phyloP scores from a whole-genome alignment of 1,284 basidiomycete species.

The Ustilago xerochloae region DNA sequence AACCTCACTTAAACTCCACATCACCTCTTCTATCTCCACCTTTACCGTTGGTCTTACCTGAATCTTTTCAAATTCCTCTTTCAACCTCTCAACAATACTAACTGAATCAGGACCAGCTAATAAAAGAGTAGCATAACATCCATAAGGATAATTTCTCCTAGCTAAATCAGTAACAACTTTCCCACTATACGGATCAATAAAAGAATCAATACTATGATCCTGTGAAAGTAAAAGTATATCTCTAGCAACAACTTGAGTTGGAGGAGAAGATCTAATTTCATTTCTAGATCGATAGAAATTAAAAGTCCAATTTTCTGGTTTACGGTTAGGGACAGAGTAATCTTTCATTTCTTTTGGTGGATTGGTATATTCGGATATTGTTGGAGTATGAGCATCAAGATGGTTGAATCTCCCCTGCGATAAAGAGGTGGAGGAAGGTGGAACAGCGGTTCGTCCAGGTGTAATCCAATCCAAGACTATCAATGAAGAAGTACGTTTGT shows the following conservation, averaged over 20 bases:
- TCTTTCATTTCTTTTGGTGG: neutral
- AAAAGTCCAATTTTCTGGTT: constrained; percentile 89
- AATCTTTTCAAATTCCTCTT: constrained; percentile 72
- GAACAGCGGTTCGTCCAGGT: constrained; percentile 49
- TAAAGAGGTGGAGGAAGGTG: neutral
- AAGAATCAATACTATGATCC: constrained; percentile 6
- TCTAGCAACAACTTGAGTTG: constrained; percentile 75
- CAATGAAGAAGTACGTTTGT: constrained; percentile 42
- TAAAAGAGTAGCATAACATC: constrained; percentile 84
- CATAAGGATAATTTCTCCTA: constrained; percentile 78
- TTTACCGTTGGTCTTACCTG: constrained; percentile 74
- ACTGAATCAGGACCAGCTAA: constrained; percentile 76
- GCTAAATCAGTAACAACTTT: constrained; percentile 69
- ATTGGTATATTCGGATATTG: neutral
- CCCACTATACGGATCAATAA: neutral
- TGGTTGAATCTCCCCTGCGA: constrained; percentile 4
- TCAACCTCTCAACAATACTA: constrained; percentile 71
- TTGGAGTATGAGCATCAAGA: constrained; percentile 13
- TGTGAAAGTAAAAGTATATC: constrained; percentile 82
- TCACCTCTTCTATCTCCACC: constrained; percentile 69
- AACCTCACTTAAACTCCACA: constrained; percentile 80
- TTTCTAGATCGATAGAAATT: constrained; percentile 84
- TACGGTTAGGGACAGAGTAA: neutral
- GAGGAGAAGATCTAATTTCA: constrained; percentile 78
- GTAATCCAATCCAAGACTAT: constrained; percentile 66